These are phyloP conservation scores for Leccinum fuscescens DNA, from an alignment of 1,284 basidiomycete species.

Conservation along the genomic window DNA sequence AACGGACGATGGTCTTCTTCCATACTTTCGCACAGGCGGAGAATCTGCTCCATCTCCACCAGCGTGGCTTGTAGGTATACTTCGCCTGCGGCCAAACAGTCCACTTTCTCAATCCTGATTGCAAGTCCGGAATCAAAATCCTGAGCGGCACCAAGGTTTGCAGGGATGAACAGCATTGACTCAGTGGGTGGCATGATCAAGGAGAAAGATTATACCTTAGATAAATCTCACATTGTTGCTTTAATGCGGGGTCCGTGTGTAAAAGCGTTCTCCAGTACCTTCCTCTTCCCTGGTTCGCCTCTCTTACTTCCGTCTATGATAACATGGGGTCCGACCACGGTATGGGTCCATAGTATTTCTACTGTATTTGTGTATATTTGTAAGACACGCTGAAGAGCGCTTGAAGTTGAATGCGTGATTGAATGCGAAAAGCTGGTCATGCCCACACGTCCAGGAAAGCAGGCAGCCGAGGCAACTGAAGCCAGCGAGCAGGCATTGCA, in stretches of 20 bases:
- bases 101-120: neutral
- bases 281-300: neutral
- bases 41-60: conserved; percentile 10
- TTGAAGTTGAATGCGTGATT: no score
- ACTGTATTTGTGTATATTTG: conserved; percentile 13
- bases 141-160: neutral
- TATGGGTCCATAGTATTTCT: neutral
- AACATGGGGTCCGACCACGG: conserved; percentile 10
- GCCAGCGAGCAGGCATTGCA: neutral
- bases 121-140: neutral
- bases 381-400: neutral
- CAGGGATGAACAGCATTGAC: conserved; percentile 6
- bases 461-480: neutral
- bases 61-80: conserved; percentile 12
- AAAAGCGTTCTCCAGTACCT: neutral
- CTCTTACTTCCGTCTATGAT: neutral
- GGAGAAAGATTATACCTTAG: neutral
- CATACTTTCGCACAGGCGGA: neutral
- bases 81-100: conserved; percentile 1
- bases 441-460: no score
- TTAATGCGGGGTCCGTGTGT: neutral
- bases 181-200: conserved; percentile 11
- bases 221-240: neutral
- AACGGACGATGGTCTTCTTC: neutral
- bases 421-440: no score